phyloP scores from a whole-genome alignment of 2,329 filamentous ascomycete genomes.

The Diaporthe velutina region DNA sequence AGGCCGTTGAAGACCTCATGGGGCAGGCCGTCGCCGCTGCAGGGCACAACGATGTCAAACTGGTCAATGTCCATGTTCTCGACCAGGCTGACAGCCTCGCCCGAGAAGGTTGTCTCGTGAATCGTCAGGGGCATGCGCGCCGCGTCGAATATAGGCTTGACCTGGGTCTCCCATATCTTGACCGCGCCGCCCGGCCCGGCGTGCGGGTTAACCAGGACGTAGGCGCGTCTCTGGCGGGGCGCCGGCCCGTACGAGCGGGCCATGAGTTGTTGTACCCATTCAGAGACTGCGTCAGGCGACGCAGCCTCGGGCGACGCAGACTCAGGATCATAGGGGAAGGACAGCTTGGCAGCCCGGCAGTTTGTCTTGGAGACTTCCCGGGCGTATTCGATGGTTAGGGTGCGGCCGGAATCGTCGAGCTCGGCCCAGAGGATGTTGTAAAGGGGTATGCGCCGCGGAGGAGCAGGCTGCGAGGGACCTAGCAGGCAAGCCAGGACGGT shows the following conservation, averaged over 20 bases:
- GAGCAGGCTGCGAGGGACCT: constrained; percentile 33
- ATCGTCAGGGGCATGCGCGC: constrained; percentile 83
- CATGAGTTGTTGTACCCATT: constrained; percentile 76
- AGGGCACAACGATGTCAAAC: constrained; percentile 88
- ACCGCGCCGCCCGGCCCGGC: constrained; percentile 84
- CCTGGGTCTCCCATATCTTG: constrained; percentile 79
- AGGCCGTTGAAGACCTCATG: constrained; percentile 97
- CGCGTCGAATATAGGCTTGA: constrained; percentile 85
- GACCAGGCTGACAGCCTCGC: constrained; percentile 84
- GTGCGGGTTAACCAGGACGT: constrained; percentile 91
- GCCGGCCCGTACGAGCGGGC: constrained; percentile 77
- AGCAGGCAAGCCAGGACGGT: constrained; percentile 1
- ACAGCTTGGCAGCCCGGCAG: constrained; percentile 72
- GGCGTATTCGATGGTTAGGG: constrained; percentile 81
- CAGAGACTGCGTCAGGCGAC: constrained; percentile 58
- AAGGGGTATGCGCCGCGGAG: constrained; percentile 70
- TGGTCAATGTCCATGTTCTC: constrained; percentile 81
- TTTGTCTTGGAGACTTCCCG: constrained; percentile 68
- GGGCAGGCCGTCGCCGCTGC: constrained; percentile 91
- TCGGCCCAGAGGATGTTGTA: constrained; percentile 90
- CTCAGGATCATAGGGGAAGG: constrained; percentile 63
- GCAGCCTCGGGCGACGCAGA: not conserved
- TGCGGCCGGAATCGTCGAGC: constrained; percentile 60
- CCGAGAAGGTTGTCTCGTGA: constrained; percentile 76
- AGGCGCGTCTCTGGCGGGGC: constrained; percentile 80